Percentiles rank a stretch among this genome's conserved stretches.
Conservation (phyloP, 1,284 basidiomycete genomes). For the Cronartium quercuum region DNA sequence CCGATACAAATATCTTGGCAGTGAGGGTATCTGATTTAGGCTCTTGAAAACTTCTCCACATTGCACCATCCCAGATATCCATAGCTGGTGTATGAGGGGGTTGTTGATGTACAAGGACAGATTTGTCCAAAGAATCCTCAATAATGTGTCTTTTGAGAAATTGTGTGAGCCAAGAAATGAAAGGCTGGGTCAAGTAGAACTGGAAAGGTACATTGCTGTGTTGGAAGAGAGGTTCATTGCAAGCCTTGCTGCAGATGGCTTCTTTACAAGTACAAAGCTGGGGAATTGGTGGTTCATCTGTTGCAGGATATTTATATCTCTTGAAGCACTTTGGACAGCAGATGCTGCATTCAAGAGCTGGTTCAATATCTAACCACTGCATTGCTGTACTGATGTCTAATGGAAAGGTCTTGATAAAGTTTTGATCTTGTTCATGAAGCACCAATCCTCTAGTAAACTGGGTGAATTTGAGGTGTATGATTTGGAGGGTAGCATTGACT, state of each 20-base stretch:
- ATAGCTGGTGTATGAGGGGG: background rate
- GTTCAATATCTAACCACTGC: background rate
- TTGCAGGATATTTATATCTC: background rate
- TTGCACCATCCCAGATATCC: constrained; percentile 4
- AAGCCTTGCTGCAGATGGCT: background rate
- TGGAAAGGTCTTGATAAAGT: background rate
- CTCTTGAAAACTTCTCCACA: constrained; percentile 6
- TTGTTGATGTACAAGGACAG: background rate
- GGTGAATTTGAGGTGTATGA: background rate
- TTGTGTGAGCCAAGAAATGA: background rate
- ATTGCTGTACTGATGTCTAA: constrained; percentile 7
- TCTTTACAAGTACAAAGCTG: background rate
- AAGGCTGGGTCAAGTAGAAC: constrained; percentile 4
- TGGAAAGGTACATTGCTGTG: background rate
- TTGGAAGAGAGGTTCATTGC: background rate
- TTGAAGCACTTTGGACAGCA: constrained; percentile 8
- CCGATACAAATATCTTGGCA: too few relatives aligned
- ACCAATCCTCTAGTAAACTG: background rate
- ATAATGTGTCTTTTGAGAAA: background rate
- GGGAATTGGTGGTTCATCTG: background rate
- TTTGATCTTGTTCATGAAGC: background rate
- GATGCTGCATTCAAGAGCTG: background rate
- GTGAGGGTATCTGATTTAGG: background rate
- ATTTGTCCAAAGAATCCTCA: background rate
- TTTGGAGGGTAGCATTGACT: background rate